A percentile compares a stretch with the other conserved stretches of the same genome.
Evolutionary conservation across 148 eudicot species (phyloP).

Genomic region (Fallopia convolvulus): DNA sequence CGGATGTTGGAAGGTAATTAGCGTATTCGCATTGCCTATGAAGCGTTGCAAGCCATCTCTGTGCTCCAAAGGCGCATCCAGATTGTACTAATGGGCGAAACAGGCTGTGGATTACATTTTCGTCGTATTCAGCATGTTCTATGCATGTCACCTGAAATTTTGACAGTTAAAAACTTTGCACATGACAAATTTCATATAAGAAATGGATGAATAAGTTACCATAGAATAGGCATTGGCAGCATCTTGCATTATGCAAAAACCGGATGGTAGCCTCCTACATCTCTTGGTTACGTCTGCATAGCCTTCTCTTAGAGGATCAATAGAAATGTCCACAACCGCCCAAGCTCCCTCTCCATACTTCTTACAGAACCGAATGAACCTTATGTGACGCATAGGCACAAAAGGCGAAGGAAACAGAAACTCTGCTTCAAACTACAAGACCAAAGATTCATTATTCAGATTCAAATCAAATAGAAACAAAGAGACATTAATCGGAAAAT

Average conservation of each 20-base stretch:
- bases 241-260: slow-evolving; percentile 58
- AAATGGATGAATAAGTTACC: slow-evolving; percentile 28
- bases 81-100: slow-evolving; percentile 53
- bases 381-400: slow-evolving; percentile 55
- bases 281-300: not conserved
- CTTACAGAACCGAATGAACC: slow-evolving; percentile 61
- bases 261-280: slow-evolving; percentile 69
- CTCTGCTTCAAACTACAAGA: slow-evolving; percentile 28
- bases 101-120: slow-evolving; percentile 33
- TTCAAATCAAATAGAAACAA: not conserved
- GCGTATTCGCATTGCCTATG: slow-evolving; percentile 53
- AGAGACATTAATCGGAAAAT: not conserved
- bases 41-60: slow-evolving; percentile 57
- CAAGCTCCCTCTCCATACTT: slow-evolving; percentile 56
- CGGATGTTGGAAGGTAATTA: slow-evolving; percentile 27
- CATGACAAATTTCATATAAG: too few relatives aligned
- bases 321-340: slow-evolving; percentile 76
- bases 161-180: too few relatives aligned
- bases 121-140: slow-evolving; percentile 73
- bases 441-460: not conserved
- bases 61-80: slow-evolving; percentile 72
- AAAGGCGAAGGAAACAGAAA: slow-evolving; percentile 46
- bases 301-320: slow-evolving; percentile 19
- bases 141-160: slow-evolving; percentile 72
- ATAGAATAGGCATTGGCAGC: slow-evolving; percentile 51